Base-by-base conservation (phyloP, 2,329 filamentous ascomycete species). In the Teratosphaeria epicoccoides region DNA sequence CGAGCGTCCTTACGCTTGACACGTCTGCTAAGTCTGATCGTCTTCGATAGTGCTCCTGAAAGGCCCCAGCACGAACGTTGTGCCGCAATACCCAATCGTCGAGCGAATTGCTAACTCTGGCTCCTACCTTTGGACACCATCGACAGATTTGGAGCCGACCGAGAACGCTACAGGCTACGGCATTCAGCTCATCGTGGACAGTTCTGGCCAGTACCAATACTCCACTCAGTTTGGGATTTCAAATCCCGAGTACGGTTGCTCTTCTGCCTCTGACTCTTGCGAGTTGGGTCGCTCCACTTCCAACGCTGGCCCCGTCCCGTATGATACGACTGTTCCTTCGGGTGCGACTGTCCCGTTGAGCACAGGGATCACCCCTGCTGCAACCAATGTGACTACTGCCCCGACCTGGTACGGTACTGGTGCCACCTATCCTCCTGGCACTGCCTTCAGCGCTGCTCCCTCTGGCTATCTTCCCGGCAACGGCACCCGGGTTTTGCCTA, bases 201-300 rank as follows among this genome's bases (percentile, higher is more conserved):
- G 71, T 48, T 78, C 72, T 56, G 78, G 80, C 64, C 68, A 76
- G 63, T 83, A 79, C 74, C 80, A 83, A 65, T 81, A 75, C 69
- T 77, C 76, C 43, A 78, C 77, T 53, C 79, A 83, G 66, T 83
- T 83, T 70, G 80, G 80, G 60, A 73, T 84, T 69, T 71, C 69
- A 55, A 76, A 76, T 17, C 4, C 7, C n/a, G 44, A 24, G 2
- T 24, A 46, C 44, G 12, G 17, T 17, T 14, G 20, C 25, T 46
- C 43, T n/a, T 46, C 43, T 12, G 11, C 11, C 22, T 46, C 43
- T 1, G 22, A n/a, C 12, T 46, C 43, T 17, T 14, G 11, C 14
- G 33, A n/a, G n/a, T n/a, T n/a, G n/a, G n/a, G n/a, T n/a, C n/a
- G n/a, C n/a, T n/a, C n/a, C n/a, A n/a, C 33, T 6, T 14, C 62